phyloP scores from a whole-genome alignment of 2,329 filamentous ascomycete genomes.

The Plenodomus lindquistii region DNA sequence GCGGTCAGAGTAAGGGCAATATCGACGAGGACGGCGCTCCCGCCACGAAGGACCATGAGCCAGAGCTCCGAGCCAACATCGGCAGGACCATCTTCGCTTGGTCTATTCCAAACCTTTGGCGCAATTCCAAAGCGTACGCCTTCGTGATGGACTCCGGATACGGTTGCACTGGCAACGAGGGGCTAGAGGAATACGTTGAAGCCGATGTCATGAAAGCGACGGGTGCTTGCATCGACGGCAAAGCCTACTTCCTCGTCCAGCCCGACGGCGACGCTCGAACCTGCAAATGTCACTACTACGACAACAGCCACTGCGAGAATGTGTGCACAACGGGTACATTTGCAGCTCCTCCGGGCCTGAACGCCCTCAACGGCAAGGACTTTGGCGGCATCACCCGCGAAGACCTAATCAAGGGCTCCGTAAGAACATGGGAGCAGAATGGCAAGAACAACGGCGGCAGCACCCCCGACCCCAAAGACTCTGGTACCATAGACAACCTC shows the following conservation, averaged over 20 bases:
- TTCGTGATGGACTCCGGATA: conserved; percentile 3
- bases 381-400: conserved; percentile 3
- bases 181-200: background rate
- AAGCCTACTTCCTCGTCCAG: conserved; percentile 2
- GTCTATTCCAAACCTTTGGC: background rate
- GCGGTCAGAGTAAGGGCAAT: background rate
- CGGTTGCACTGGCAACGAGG: background rate
- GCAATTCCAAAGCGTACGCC: background rate
- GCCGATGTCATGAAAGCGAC: background rate
- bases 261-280: background rate
- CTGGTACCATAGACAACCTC: background rate
- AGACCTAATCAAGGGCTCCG: conserved; percentile 3
- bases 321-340: conserved; percentile 2
- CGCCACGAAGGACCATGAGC: no score
- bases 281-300: background rate
- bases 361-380: background rate
- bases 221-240: conserved; percentile 4
- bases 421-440: conserved; percentile 2
- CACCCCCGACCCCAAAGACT: background rate
- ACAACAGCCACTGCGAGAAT: background rate
- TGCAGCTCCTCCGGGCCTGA: background rate
- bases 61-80: conserved; percentile 1
- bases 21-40: no score
- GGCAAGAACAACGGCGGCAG: conserved; percentile 1
- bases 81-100: conserved; percentile 1